Evolutionary conservation across 2,329 filamentous ascomycete species (phyloP), one percentile per base, ranked within the genome.

Genomic region (Aureobasidium sp.): DNA sequence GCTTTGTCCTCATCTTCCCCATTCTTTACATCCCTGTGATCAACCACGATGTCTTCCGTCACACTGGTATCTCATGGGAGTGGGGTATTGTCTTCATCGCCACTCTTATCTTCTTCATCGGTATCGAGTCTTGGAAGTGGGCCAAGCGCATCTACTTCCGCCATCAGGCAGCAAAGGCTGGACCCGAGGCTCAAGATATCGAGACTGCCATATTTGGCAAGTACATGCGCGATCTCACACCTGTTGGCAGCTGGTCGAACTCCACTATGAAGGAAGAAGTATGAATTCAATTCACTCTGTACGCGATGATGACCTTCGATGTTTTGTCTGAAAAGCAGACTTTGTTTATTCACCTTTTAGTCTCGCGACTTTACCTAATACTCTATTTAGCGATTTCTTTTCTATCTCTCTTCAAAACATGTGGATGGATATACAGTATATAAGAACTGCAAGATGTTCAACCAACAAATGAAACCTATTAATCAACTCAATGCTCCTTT

Each of bases 51-150:
- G 86, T 89, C 0, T 89, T 89, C 72, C 82, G 86, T 69, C 87
- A 89, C 66, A 79, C 75, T 2, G 81, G 81, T 0, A 89, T 89
- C 61, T 79, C 75, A 6, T 87, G 85, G 86, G 86, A 89, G 70
- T 90, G 86, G 87, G 84, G 77, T 0, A 80, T 90, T 48, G 83
- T 89, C 1, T 83, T 90, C 63, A 74, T 86, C 41, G 80, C 81
- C 25, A 77, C 82, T 0, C 69, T 81, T 0, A 67, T 89, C 3
- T 90, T 89, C 75, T 83, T 90, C 68, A 67, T 76, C 0, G 86
- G 86, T 0, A 78, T 84, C 0, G 87, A 90, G 72, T 62, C 73
- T 0, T 90, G 85, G 82, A 90, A 90, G 72, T 88, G 80, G 78
- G 75, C 68, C 9, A 90, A 90, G 76, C 76, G 87, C 1, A 69